Percentiles rank a stretch among this genome's conserved stretches.
Conservation (phyloP, 176 grass and related monocot genomes). For the Tillandsia leiboldiana region DNA sequence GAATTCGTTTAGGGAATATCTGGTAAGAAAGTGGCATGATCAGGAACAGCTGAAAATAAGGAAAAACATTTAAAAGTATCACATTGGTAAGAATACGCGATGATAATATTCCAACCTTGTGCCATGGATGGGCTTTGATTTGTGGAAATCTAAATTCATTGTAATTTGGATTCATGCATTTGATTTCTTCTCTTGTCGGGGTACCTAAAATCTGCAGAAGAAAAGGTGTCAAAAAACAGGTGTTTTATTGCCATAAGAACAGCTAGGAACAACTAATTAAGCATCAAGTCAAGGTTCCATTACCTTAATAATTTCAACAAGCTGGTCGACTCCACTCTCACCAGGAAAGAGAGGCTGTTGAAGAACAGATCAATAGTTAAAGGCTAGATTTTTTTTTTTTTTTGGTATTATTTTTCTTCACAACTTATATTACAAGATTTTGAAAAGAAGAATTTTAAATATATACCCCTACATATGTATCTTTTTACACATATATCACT, state of each 20-base stretch:
- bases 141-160: constrained; percentile 73
- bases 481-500: too few species aligned
- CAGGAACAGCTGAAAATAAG: background rate
- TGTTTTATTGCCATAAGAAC: background rate
- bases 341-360: constrained; percentile 67
- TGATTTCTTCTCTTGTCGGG: constrained; percentile 76
- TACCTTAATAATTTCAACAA: constrained; percentile 86
- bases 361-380: constrained; percentile 6
- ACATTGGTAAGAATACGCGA: constrained; percentile 1
- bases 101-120: constrained; percentile 37
- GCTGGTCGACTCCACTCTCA: constrained; percentile 79
- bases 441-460: too few species aligned
- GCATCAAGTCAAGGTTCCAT: background rate
- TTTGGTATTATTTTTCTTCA: background rate
- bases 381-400: background rate
- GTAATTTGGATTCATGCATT: constrained; percentile 87
- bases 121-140: constrained; percentile 79
- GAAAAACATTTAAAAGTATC: background rate
- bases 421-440: too few species aligned
- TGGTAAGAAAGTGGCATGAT: background rate
- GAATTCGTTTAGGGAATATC: constrained; percentile 71
- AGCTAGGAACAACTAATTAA: background rate
- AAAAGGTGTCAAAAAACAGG: background rate
- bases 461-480: too few species aligned
- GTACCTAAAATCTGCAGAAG: constrained; percentile 57